Evolutionary conservation across 495 filamentous ascomycete genomes (phyloP).

Genomic region (Penicillium parvum): DNA sequence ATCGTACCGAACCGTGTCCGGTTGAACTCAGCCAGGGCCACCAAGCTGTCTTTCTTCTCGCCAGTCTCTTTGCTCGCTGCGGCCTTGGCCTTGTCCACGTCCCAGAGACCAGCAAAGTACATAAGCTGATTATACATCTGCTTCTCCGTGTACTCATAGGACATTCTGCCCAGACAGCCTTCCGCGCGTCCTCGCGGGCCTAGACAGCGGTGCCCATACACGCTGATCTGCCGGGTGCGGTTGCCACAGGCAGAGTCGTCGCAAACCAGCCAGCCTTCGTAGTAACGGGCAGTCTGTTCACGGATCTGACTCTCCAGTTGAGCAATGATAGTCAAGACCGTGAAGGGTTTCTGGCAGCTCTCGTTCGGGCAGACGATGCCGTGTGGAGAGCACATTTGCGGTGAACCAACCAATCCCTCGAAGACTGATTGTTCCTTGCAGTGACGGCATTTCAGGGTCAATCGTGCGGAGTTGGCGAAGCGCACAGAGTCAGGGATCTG

Average conservation of each 20-base stretch:
- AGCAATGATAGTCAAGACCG: constrained; percentile 70
- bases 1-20: constrained; percentile 68
- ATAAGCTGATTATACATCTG: constrained; percentile 90
- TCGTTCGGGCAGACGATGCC: constrained; percentile 68
- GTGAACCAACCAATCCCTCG: constrained; percentile 61
- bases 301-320: constrained; percentile 85
- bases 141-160: constrained; percentile 82
- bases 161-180: constrained; percentile 84
- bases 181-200: constrained; percentile 76
- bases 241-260: constrained; percentile 82
- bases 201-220: constrained; percentile 85
- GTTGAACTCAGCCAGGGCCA: constrained; percentile 75
- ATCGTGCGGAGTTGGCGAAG: constrained; percentile 71
- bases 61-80: constrained; percentile 42
- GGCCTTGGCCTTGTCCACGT: constrained; percentile 75
- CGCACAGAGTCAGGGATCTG: constrained; percentile 82
- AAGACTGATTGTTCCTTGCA: constrained; percentile 71
- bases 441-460: constrained; percentile 71
- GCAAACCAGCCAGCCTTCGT: constrained; percentile 87
- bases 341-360: constrained; percentile 57
- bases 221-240: constrained; percentile 85
- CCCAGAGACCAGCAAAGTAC: constrained; percentile 81
- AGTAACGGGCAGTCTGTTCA: constrained; percentile 72
- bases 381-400: constrained; percentile 58
- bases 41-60: constrained; percentile 56